Conservation (phyloP, 2,329 filamentous ascomycete genomes). For the Celoporthe dispersa region DNA sequence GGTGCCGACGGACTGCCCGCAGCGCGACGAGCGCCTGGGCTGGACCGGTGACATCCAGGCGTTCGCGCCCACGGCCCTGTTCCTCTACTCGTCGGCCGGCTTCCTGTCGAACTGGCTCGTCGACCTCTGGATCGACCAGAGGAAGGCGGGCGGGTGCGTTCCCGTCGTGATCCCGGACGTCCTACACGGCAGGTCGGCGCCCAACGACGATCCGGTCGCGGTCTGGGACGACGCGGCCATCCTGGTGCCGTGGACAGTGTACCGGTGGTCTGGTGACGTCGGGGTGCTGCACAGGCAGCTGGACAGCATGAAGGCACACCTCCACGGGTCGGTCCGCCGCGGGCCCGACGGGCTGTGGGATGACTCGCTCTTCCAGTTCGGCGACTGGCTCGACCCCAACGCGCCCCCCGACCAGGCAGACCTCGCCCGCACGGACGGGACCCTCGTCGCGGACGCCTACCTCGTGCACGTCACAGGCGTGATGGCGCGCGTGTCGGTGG, state of each 20-base stretch:
- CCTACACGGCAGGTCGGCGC: constrained; percentile 33
- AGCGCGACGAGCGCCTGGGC: constrained; percentile 58
- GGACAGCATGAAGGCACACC: constrained; percentile 38
- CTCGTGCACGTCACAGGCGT: constrained; percentile 41
- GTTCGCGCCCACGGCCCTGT: constrained; percentile 56
- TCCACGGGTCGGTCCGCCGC: constrained; percentile 36
- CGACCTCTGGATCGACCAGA: constrained; percentile 45
- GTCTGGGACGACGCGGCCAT: constrained; percentile 42
- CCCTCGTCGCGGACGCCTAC: constrained; percentile 45
- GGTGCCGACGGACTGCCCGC: constrained; percentile 62
- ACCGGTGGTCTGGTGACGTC: constrained; percentile 37
- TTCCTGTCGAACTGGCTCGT: constrained; percentile 55
- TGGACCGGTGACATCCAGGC: constrained; percentile 58
- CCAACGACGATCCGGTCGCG: constrained; percentile 35
- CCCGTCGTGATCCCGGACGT: constrained; percentile 40
- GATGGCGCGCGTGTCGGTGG: constrained; percentile 34
- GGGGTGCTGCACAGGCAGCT: constrained; percentile 37
- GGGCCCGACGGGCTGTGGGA: constrained; percentile 42
- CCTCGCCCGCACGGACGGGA: constrained; percentile 39
- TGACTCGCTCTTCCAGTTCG: constrained; percentile 38
- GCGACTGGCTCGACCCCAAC: constrained; percentile 48
- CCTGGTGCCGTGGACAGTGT: constrained; percentile 39
- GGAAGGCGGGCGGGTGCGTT: constrained; percentile 41
- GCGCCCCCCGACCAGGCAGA: constrained; percentile 42
- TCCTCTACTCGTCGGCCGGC: constrained; percentile 56